Conservation (phyloP, 2,329 filamentous ascomycete genomes). For the Aspergillus sp. region DNA sequence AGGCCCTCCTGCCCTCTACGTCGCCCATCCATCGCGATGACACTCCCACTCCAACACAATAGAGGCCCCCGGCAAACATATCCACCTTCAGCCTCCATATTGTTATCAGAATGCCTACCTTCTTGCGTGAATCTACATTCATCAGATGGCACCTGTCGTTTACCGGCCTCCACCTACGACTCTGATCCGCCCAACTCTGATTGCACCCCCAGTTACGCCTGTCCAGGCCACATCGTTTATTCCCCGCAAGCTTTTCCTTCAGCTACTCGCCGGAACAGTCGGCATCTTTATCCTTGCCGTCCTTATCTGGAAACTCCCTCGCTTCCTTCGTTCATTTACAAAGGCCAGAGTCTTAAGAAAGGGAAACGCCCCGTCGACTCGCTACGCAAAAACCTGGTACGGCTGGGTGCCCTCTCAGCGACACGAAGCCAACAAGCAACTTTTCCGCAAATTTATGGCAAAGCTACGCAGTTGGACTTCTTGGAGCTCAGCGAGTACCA, state of each 20-base stretch:
- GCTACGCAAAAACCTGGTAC: conserved; percentile 44
- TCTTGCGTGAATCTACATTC: conserved; percentile 4
- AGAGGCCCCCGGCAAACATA: not conserved
- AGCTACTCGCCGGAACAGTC: conserved; percentile 37
- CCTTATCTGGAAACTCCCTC: conserved; percentile 40
- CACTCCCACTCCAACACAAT: not conserved
- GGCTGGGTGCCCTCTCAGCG: conserved; percentile 39
- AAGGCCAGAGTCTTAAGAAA: conserved; percentile 31
- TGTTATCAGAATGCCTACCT: conserved; percentile 21
- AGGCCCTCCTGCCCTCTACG: not conserved
- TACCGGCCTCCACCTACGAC: conserved; percentile 26
- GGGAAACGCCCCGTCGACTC: conserved; percentile 31
- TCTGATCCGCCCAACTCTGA: conserved; percentile 26
- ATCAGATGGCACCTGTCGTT: conserved; percentile 32
- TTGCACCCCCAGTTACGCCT: conserved; percentile 19
- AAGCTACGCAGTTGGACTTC: conserved; percentile 27
- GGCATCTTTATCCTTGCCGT: conserved; percentile 39
- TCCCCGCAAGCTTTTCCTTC: conserved; percentile 29
- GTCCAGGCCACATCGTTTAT: conserved; percentile 27
- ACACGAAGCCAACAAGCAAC: conserved; percentile 30
- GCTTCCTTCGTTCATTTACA: conserved; percentile 38
- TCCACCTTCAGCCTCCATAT: conserved; percentile 12
- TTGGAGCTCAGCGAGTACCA: conserved; percentile 36
- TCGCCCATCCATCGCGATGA: not conserved
- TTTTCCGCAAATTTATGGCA: conserved; percentile 19